phyloP scores from a whole-genome alignment of 164 flowering plant genomes.

The Amborella trichopoda region DNA sequence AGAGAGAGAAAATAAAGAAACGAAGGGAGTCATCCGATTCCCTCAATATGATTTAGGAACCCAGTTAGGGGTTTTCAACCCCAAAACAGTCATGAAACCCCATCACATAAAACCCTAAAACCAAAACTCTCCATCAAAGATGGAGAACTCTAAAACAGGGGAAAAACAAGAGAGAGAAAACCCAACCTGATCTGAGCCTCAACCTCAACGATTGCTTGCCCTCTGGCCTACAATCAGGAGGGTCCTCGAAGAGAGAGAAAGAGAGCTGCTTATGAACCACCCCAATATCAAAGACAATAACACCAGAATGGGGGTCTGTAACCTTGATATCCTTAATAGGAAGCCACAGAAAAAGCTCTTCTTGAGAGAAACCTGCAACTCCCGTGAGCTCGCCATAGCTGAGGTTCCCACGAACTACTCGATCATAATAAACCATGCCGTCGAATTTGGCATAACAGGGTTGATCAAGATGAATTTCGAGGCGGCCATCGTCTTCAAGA shows the following conservation, averaged over 20 bases:
- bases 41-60: too few species aligned
- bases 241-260: conserved; percentile 1
- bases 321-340: conserved; percentile 72
- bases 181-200: not conserved
- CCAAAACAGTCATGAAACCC: too few species aligned
- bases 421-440: conserved; percentile 54
- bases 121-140: too few species aligned
- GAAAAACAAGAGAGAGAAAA: too few species aligned
- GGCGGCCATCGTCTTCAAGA: conserved; percentile 30
- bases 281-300: conserved; percentile 70
- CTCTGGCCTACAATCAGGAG: conserved; percentile 1
- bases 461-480: conserved; percentile 45
- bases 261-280: conserved; percentile 77
- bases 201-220: not conserved
- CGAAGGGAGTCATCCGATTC: too few species aligned
- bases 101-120: too few species aligned
- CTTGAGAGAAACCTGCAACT: conserved; percentile 56
- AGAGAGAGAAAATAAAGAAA: too few species aligned
- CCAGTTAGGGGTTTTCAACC: too few species aligned
- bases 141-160: too few species aligned
- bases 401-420: conserved; percentile 56
- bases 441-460: conserved; percentile 75
- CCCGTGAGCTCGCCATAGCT: conserved; percentile 60
- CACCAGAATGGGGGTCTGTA: conserved; percentile 58
- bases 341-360: conserved; percentile 83